A percentile compares a stretch with the other conserved stretches of the same genome.
Evolutionary conservation across 306 rosid genomes (phyloP).

Genomic region (Begonia loranthoides): DNA sequence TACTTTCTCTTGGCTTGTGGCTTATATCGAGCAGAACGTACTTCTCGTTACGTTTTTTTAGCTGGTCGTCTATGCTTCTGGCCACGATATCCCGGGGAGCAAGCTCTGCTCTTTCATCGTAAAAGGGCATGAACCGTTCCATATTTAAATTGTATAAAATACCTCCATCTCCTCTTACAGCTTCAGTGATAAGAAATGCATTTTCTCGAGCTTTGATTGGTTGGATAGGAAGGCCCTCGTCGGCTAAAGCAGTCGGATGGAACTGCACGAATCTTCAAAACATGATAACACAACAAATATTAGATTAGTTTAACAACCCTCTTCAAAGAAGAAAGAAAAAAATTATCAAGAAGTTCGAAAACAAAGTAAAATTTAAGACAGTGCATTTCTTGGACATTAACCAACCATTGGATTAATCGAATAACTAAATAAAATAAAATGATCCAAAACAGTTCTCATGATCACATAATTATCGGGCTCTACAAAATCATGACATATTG

Average conservation of each 20-base stretch:
- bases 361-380: no score
- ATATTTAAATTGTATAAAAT: constrained; percentile 65
- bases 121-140: constrained; percentile 91
- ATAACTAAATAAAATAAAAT: background rate
- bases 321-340: no score
- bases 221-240: constrained; percentile 73
- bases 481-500: no score
- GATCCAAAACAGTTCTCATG: background rate
- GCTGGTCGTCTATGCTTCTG: constrained; percentile 91
- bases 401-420: no score
- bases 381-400: no score
- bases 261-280: constrained; percentile 77
- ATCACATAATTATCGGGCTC: background rate
- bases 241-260: constrained; percentile 94
- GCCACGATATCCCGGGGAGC: constrained; percentile 98
- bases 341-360: no score
- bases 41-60: constrained; percentile 66
- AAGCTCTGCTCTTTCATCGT: constrained; percentile 90
- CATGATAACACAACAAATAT: background rate
- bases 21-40: constrained; percentile 79
- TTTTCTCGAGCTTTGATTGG: constrained; percentile 47
- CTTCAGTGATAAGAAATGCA: constrained; percentile 82
- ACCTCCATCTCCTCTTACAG: constrained; percentile 87
- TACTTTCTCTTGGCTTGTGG: constrained; percentile 58
- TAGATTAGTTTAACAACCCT: background rate